Percentiles rank a stretch among this genome's conserved stretches.
These are phyloP conservation scores for Rhizopus microsporus DNA, from an alignment of 371 early-diverging fungal genomes.

Conservation along the genomic window DNA sequence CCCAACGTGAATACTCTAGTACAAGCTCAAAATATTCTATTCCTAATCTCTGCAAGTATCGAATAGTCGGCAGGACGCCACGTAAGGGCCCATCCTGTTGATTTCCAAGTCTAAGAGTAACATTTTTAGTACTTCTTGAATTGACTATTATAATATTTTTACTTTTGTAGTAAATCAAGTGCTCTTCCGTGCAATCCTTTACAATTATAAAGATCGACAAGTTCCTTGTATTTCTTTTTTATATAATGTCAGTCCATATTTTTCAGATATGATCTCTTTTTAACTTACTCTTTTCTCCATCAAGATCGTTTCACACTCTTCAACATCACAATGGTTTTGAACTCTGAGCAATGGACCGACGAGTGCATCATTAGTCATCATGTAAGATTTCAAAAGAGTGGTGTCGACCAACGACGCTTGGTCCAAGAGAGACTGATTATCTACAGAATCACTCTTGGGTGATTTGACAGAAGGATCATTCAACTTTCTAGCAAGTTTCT, in stretches of 20 bases:
- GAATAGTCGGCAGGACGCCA: slow-evolving; percentile 68
- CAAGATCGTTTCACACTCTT: slow-evolving; percentile 78
- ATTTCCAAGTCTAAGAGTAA: slow-evolving; percentile 43
- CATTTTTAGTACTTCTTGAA: slow-evolving; percentile 2
- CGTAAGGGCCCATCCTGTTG: slow-evolving; percentile 55
- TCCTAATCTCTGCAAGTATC: slow-evolving; percentile 78
- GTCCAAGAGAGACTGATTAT: slow-evolving; percentile 46
- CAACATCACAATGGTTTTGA: slow-evolving; percentile 83
- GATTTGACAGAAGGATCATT: slow-evolving; percentile 18
- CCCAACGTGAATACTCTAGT: slow-evolving; percentile 78
- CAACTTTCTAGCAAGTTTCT: slow-evolving; percentile 55
- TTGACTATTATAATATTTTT: slow-evolving; percentile 9
- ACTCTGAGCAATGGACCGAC: slow-evolving; percentile 73
- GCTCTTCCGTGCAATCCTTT: slow-evolving; percentile 88
- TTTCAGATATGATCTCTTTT: neutral
- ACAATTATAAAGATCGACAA: slow-evolving; percentile 89
- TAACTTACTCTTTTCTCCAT: slow-evolving; percentile 61
- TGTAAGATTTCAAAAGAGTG: slow-evolving; percentile 68
- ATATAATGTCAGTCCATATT: slow-evolving; percentile 2
- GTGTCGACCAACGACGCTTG: slow-evolving; percentile 88
- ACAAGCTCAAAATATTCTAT: slow-evolving; percentile 78
- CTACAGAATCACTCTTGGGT: slow-evolving; percentile 12
- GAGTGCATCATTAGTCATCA: slow-evolving; percentile 39
- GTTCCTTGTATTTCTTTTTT: slow-evolving; percentile 73
- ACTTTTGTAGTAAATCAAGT: slow-evolving; percentile 71